These are phyloP conservation scores for Diphasiastrum complanatum DNA, from an alignment of 83 land plant species.

Conservation along the genomic window DNA sequence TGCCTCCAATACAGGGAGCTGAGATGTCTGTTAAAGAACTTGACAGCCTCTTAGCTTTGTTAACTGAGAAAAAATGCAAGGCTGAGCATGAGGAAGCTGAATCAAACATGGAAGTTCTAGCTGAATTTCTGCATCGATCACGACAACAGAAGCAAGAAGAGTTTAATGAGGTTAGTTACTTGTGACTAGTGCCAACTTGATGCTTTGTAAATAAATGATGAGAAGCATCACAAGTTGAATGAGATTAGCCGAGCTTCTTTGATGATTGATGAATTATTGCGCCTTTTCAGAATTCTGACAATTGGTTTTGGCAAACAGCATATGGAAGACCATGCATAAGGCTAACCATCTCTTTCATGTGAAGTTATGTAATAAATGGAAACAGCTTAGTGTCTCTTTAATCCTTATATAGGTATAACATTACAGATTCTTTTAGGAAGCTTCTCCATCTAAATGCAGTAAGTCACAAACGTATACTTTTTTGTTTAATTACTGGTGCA, in stretches of 20 bases:
- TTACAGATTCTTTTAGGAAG: no score
- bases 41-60: constrained; percentile 59
- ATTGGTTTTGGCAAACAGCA: no score
- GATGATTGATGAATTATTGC: no score
- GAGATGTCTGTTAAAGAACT: constrained; percentile 87
- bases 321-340: no score
- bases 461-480: no score
- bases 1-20: constrained; percentile 62
- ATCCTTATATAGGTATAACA: no score
- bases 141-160: constrained; percentile 81
- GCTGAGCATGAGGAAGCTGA: constrained; percentile 99
- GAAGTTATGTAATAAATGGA: no score
- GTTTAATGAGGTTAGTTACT: constrained; percentile 55
- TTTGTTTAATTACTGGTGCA: not conserved
- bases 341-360: no score
- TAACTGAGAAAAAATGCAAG: constrained; percentile 83
- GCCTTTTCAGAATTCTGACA: no score
- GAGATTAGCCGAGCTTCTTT: not conserved
- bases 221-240: not conserved
- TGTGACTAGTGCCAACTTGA: not conserved
- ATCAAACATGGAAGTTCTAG: constrained; percentile 86
- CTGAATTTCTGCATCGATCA: constrained; percentile 69
- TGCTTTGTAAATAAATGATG: not conserved
- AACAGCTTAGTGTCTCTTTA: no score
- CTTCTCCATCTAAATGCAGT: no score